Base-by-base conservation (phyloP, 345 rosid species). In the Ricinus communis region DNA sequence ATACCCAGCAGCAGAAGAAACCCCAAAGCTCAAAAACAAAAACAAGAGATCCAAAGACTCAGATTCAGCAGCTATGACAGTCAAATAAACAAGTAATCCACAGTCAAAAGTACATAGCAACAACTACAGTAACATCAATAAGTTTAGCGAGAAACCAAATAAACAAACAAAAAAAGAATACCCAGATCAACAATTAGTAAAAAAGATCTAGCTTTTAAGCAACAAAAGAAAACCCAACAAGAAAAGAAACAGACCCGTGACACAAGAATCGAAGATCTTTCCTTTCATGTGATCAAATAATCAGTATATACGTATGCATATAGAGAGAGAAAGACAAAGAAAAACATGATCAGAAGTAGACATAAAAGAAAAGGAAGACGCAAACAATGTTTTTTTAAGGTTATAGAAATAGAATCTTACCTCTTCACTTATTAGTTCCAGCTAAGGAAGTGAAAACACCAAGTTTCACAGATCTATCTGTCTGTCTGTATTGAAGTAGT, bases 241-340 rank as follows among this genome's bases (percentile, higher is more conserved):
- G 36, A 24, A 52, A 1, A 72, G 76, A 59, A 46, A 62, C 36
- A 40, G 71, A 40, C 73, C 75, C 38, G 59, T 60, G 50, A 56
- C 47, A 52, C n/a, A n/a, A n/a, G n/a, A n/a, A n/a, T n/a, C n/a
- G n/a, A 38, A 21, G 78, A 82, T 76, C 70, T n/a, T 65, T 64
- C 43, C 49, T 33, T 27, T 69, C 79, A 81, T 78, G 80, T 80
- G 69, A 83, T 24, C 71, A 51, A 45, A 66, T 16, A 55, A 36
- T 31, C 22, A 11, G 6, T 50, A 28, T n/a, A 4, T 8, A 45
- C 38, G 6, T 2, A 2, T 2, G 38, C 38, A 33, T 33, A 33
- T 33, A 33, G 6, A 6, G 38, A 33, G 38, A 33, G n/a, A n/a
- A n/a, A n/a, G n/a, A n/a, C n/a, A n/a, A n/a, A n/a, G n/a, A n/a